Evolutionary conservation across 2,329 filamentous ascomycete species (phyloP), one percentile per base, ranked within the genome.

Genomic region (Aspergillus sp.): DNA sequence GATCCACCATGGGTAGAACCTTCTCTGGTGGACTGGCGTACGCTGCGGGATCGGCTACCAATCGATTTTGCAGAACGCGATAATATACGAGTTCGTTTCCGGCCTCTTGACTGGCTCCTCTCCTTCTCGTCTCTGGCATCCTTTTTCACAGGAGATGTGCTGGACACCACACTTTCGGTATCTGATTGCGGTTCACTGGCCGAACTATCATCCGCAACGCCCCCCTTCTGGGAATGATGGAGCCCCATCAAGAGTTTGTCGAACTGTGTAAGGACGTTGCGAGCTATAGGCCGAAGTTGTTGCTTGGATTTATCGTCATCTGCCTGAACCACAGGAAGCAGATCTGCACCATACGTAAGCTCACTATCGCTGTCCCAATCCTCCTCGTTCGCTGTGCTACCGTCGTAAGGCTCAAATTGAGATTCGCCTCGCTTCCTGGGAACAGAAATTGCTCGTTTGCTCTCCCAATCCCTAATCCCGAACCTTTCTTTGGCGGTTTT

Each of bases 181-280:
- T 63, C 61, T 4, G 55, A 58, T 32, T 57, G 52, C 33, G 58
- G 61, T 46, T 62, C 62, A 30, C 55, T 56, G n/a, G 44, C 56
- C 48, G 40, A 68, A 32, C 52, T 51, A 39, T 64, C 56, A 3
- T 55, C 51, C 7, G 52, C 49, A 32, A 54, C 52, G 44, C 76
- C 78, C 2, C 80, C 76, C 39, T 78, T 69, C 34, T 83, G 78
- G 1, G 79, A 75, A 48, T 82, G 79, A 60, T 90, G 87, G 9
- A 97, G 73, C 3, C 82, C 79, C 29, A 75, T 72, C 4, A 95
- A 75, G 0, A 91, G 74, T 4, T 72, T 65, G 56, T 96, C 88
- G 1, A 95, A 62, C 33, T 81, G 79, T 1, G 74, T 68, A 6
- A 95, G 72, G 10, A 90, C 77, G 53, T 87, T 83, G n/a, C 82